Evolutionary conservation across 2,329 filamentous ascomycete genomes (phyloP).

Genomic region (Diaporthe sp.): DNA sequence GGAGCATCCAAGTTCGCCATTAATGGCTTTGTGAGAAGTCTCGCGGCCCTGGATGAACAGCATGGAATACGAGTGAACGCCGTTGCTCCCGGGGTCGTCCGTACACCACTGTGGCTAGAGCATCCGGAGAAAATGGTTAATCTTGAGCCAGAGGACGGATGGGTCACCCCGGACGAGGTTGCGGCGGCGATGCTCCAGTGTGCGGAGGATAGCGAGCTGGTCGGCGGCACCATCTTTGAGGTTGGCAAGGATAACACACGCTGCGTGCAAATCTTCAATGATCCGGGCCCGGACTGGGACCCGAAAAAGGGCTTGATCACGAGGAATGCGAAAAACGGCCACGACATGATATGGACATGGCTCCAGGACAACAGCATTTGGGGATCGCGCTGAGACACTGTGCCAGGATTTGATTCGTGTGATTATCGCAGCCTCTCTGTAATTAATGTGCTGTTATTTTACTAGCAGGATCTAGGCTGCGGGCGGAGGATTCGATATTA

Average conservation of each 20-base stretch:
- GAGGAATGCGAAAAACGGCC: slow-evolving; percentile 42
- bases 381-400: slow-evolving; percentile 19
- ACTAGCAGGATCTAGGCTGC: neutral
- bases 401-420: neutral
- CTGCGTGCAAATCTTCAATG: slow-evolving; percentile 47
- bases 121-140: slow-evolving; percentile 54
- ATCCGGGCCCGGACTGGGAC: slow-evolving; percentile 49
- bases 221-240: slow-evolving; percentile 55
- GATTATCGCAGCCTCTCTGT: neutral
- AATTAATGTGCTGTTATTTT: neutral
- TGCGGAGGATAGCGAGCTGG: slow-evolving; percentile 45
- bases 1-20: slow-evolving; percentile 52
- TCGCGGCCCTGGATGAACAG: slow-evolving; percentile 47
- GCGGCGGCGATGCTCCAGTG: slow-evolving; percentile 56
- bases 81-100: slow-evolving; percentile 55
- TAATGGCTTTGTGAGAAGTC: slow-evolving; percentile 52
- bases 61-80: slow-evolving; percentile 52
- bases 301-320: slow-evolving; percentile 43
- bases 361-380: slow-evolving; percentile 41
- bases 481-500: neutral
- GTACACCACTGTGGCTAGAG: slow-evolving; percentile 58
- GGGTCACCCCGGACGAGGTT: slow-evolving; percentile 54
- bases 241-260: slow-evolving; percentile 47
- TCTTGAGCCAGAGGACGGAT: slow-evolving; percentile 49
- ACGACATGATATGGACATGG: slow-evolving; percentile 42